These are phyloP conservation scores for Acrodontium crateriforme DNA, from an alignment of 2,329 filamentous ascomycete genomes.

Conservation along the genomic window DNA sequence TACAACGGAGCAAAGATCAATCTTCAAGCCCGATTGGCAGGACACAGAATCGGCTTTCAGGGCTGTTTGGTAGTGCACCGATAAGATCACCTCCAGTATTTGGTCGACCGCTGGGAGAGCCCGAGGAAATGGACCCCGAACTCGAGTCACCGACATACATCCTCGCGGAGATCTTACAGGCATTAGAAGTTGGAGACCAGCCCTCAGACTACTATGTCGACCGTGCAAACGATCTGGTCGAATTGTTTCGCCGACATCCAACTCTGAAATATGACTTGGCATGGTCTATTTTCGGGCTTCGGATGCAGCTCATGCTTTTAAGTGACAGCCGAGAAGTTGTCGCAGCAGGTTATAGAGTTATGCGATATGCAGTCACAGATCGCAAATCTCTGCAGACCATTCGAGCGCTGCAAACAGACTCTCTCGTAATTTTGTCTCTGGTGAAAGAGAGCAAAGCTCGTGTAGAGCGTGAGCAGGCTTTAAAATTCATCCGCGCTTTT, in stretches of 20 bases:
- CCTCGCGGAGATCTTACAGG: conserved; percentile 78
- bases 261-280: conserved; percentile 92
- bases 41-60: conserved; percentile 37
- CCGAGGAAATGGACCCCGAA: conserved; percentile 52
- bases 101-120: conserved; percentile 23
- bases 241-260: conserved; percentile 85
- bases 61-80: conserved; percentile 43
- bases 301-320: conserved; percentile 90
- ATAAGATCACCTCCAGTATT: conserved; percentile 36
- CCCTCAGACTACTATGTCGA: conserved; percentile 90
- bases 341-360: conserved; percentile 84
- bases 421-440: conserved; percentile 77
- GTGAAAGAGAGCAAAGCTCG: conserved; percentile 96
- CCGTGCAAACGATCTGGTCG: conserved; percentile 81
- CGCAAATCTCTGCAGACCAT: conserved; percentile 80
- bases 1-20: conserved; percentile 43
- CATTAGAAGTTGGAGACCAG: conserved; percentile 77
- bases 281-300: conserved; percentile 86
- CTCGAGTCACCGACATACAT: conserved; percentile 84
- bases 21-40: conserved; percentile 24
- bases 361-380: conserved; percentile 88
- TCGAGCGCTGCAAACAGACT: conserved; percentile 76
- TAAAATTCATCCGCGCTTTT: conserved; percentile 93
- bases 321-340: conserved; percentile 94
- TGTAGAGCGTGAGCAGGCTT: conserved; percentile 87